phyloP scores from a whole-genome alignment of 176 grass and related monocot genomes.

The Chrysopogon serrulatus region DNA sequence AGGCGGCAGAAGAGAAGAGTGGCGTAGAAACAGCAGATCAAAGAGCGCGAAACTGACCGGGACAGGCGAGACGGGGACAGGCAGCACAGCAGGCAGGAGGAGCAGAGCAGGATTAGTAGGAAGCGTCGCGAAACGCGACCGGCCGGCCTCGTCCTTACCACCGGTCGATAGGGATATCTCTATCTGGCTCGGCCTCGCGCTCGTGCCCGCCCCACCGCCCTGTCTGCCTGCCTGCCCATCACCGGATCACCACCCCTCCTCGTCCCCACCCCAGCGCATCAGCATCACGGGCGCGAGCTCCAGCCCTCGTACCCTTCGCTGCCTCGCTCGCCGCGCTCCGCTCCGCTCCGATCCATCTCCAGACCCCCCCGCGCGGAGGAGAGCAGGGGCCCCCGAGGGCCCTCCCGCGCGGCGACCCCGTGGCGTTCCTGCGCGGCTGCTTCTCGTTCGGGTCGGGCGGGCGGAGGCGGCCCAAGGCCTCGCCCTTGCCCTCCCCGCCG shows the following conservation, averaged over 20 bases:
- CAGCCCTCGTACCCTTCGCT: neutral
- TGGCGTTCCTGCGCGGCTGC: slow-evolving; percentile 52
- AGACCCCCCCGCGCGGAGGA: neutral
- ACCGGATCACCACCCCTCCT: neutral
- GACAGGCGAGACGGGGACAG: neutral
- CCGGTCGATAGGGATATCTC: slow-evolving; percentile 39
- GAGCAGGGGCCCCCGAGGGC: neutral
- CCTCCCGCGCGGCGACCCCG: neutral
- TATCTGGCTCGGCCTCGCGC: neutral
- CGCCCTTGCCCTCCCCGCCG: slow-evolving; percentile 41
- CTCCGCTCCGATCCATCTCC: neutral
- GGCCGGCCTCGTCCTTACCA: neutral
- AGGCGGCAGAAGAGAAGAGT: neutral
- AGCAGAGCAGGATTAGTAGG: slow-evolving; percentile 1
- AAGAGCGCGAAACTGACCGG: neutral
- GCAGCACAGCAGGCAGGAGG: too few relatives aligned
- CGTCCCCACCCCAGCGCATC: neutral
- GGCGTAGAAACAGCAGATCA: neutral
- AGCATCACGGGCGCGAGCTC: neutral
- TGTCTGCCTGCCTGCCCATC: neutral
- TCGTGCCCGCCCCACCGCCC: neutral
- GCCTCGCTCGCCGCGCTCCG: neutral
- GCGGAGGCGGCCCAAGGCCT: slow-evolving; percentile 38
- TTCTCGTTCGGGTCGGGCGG: slow-evolving; percentile 53
- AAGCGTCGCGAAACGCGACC: slow-evolving; percentile 40